phyloP scores from a whole-genome alignment of 2,329 filamentous ascomycete genomes.

The Ophiocordyceps australis region DNA sequence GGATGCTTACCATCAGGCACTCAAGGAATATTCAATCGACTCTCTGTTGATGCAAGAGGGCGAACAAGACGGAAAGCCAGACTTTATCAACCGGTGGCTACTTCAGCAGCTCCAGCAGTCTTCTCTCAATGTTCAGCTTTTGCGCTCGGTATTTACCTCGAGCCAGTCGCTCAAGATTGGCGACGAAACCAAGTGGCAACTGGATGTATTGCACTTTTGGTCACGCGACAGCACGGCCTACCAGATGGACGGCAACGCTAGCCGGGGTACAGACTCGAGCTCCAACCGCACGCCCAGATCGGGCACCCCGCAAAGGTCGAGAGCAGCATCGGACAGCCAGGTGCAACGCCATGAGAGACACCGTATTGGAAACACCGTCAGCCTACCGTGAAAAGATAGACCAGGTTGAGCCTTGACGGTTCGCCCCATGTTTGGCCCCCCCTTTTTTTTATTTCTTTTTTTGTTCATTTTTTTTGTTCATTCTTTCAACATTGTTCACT shows the following conservation, averaged over 20 bases:
- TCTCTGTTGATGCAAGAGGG: conserved; percentile 19
- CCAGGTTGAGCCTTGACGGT: too few relatives aligned
- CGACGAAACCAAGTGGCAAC: conserved; percentile 16
- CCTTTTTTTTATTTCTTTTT: too few relatives aligned
- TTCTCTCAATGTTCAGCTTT: conserved; percentile 22
- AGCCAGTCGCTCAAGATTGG: conserved; percentile 12
- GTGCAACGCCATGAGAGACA: background rate
- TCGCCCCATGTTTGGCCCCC: too few relatives aligned
- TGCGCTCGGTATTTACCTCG: conserved; percentile 16
- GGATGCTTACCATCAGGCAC: conserved; percentile 17
- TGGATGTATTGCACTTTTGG: conserved; percentile 19
- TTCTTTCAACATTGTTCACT: too few relatives aligned
- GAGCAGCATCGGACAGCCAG: conserved; percentile 10
- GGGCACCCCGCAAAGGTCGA: conserved; percentile 9
- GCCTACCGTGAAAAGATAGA: too few relatives aligned
- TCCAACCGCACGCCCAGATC: conserved; percentile 9
- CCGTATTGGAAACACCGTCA: background rate
- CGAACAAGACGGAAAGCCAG: conserved; percentile 17
- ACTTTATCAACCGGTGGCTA: conserved; percentile 32
- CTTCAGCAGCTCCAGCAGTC: conserved; percentile 29
- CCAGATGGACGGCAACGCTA: conserved; percentile 3
- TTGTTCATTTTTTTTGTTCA: too few relatives aligned
- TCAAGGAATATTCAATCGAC: conserved; percentile 29
- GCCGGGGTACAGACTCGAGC: conserved; percentile 6
- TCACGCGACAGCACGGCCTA: conserved; percentile 11